phyloP scores from a whole-genome alignment of 352 stramenopile species.

The Phytophthora fragariae region DNA sequence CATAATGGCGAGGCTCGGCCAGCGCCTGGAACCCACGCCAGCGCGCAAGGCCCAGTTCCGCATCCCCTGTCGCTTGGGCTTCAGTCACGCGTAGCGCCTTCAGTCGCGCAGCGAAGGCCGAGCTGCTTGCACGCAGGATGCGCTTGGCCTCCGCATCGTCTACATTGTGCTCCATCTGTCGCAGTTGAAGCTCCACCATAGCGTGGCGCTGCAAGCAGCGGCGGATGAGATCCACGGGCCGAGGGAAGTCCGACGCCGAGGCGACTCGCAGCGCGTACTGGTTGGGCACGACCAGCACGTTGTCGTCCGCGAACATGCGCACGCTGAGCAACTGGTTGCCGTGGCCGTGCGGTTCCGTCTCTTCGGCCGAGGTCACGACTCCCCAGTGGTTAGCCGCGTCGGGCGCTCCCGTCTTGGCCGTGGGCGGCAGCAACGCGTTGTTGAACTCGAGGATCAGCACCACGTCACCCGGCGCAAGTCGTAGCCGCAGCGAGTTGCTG shows the following conservation, averaged over 20 bases:
- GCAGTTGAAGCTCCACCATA: constrained; percentile 60
- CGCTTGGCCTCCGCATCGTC: constrained; percentile 28
- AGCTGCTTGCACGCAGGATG: constrained; percentile 28
- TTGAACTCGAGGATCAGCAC: constrained; percentile 76
- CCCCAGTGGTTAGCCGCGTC: constrained; percentile 69
- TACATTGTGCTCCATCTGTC: constrained; percentile 29
- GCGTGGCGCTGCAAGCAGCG: constrained; percentile 63
- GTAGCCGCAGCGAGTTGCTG: constrained; percentile 43
- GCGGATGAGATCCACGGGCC: constrained; percentile 52
- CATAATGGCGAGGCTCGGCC: constrained; percentile 30
- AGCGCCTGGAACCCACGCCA: constrained; percentile 42
- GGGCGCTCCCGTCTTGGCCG: constrained; percentile 42
- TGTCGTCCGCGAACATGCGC: constrained; percentile 64
- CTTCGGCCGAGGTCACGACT: constrained; percentile 54
- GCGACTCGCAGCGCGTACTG: constrained; percentile 62
- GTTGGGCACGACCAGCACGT: constrained; percentile 58
- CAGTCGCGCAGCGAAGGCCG: constrained; percentile 40
- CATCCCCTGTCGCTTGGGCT: constrained; percentile 25
- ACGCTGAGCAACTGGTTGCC: constrained; percentile 71
- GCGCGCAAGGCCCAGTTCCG: constrained; percentile 35
- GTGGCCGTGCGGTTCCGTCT: constrained; percentile 48
- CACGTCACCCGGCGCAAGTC: constrained; percentile 57
- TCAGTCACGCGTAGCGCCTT: constrained; percentile 35
- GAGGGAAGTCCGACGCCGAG: constrained; percentile 44
- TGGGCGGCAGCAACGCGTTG: constrained; percentile 60